phyloP scores from a whole-genome alignment of 805 yeast species.

The Zygosaccharomyces bisporus region DNA sequence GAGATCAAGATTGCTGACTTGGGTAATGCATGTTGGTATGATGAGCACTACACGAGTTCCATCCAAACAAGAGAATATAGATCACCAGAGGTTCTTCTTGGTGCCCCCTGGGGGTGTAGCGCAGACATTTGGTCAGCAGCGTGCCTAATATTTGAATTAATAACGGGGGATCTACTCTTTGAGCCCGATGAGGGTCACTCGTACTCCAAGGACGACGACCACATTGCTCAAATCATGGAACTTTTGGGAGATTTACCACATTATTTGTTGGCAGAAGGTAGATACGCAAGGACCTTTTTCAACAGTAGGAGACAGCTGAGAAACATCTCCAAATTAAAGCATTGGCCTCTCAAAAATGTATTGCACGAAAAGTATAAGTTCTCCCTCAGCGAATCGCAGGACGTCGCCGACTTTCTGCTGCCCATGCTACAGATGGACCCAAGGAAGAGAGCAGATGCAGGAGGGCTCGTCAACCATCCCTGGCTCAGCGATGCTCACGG shows the following conservation, averaged over 20 bases:
- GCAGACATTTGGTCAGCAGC: conserved; percentile 97
- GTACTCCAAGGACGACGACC: conserved; percentile 90
- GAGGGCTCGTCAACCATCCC: conserved; percentile 85
- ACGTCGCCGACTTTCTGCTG: conserved; percentile 67
- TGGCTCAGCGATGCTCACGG: conserved; percentile 79
- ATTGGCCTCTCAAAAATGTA: conserved; percentile 84
- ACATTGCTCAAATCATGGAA: conserved; percentile 91
- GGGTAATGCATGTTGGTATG: conserved; percentile 85
- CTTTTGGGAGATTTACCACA: conserved; percentile 67
- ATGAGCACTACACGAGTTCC: conserved; percentile 79
- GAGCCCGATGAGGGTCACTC: conserved; percentile 76
- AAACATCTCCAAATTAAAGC: conserved; percentile 75
- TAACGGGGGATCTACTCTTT: conserved; percentile 92
- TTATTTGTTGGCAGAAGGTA: conserved; percentile 53
- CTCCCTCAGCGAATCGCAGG: conserved; percentile 61
- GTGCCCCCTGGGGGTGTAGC: conserved; percentile 90
- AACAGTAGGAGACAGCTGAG: conserved; percentile 66
- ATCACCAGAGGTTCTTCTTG: conserved; percentile 80
- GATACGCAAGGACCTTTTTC: conserved; percentile 59
- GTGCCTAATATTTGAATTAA: conserved; percentile 81
- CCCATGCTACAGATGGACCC: conserved; percentile 87
- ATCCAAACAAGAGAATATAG: conserved; percentile 92
- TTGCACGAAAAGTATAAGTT: conserved; percentile 81
- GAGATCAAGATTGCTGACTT: conserved; percentile 88
- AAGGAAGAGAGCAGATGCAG: conserved; percentile 84